A percentile compares a stretch with the other conserved stretches of the same genome.
phyloP scores from a whole-genome alignment of 2,329 filamentous ascomycete species.

The Trichoderma sp. region DNA sequence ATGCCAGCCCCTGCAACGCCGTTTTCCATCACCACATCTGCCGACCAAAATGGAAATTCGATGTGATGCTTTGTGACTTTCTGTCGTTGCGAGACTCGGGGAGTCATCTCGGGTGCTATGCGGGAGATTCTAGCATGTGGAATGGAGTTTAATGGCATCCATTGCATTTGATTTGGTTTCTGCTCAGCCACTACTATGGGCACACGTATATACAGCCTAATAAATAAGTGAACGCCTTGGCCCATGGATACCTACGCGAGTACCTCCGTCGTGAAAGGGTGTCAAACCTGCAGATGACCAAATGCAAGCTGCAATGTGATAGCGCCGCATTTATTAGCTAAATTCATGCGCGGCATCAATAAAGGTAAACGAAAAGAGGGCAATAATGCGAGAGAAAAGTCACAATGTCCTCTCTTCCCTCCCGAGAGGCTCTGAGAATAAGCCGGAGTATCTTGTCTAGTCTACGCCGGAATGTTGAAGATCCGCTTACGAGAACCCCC shows the following conservation, averaged over 20 bases:
- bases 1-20: background rate
- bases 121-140: background rate
- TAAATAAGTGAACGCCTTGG: background rate
- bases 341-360: background rate
- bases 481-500: constrained; percentile 3
- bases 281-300: constrained; percentile 3
- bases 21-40: background rate
- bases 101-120: background rate
- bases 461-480: background rate
- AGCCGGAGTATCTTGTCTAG: background rate
- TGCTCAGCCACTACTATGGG: background rate
- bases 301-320: background rate
- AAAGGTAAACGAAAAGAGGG: background rate
- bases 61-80: background rate
- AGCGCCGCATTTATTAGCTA: background rate
- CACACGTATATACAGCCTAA: too few relatives aligned
- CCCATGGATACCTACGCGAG: background rate
- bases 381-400: background rate
- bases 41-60: background rate
- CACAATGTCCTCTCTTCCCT: background rate
- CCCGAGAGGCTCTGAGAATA: background rate
- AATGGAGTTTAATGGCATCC: background rate
- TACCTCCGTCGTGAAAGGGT: background rate
- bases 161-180: too few relatives aligned
- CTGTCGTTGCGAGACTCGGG: background rate